phyloP scores from a whole-genome alignment of 495 filamentous ascomycete species.

The Penicillium longicatenatum region DNA sequence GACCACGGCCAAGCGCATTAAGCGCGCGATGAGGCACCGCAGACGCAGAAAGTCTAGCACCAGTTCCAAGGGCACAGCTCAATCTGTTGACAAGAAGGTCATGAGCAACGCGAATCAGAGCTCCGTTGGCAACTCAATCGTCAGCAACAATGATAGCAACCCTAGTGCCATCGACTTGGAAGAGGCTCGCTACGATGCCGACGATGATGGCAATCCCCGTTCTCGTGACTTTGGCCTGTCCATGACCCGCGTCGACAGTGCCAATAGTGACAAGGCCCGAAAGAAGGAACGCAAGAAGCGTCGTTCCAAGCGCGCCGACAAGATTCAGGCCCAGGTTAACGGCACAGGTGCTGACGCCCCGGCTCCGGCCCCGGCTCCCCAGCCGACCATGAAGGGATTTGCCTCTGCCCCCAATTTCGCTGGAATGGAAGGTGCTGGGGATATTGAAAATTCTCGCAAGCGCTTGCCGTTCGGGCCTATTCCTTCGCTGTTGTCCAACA shows the following conservation, averaged over 20 bases:
- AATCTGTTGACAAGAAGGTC: constrained; percentile 28
- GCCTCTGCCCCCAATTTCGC: constrained; percentile 20
- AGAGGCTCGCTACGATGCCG: constrained; percentile 37
- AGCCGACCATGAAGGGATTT: constrained; percentile 18
- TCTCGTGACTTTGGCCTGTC: constrained; percentile 38
- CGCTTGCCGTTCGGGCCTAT: constrained; percentile 51
- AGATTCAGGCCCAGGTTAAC: not conserved
- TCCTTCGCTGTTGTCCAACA: constrained; percentile 64
- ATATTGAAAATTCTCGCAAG: constrained; percentile 25
- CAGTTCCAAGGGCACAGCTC: constrained; percentile 62
- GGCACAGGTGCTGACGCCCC: not conserved
- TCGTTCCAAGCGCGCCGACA: constrained; percentile 18
- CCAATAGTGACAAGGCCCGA: constrained; percentile 22
- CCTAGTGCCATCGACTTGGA: constrained; percentile 37
- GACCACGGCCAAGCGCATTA: constrained; percentile 73
- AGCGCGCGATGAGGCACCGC: constrained; percentile 65
- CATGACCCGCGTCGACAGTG: constrained; percentile 14
- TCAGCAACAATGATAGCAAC: constrained; percentile 38
- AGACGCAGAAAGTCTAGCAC: constrained; percentile 73
- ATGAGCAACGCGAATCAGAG: constrained; percentile 28
- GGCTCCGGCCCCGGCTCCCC: not conserved
- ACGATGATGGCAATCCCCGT: constrained; percentile 23
- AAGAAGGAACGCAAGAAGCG: constrained; percentile 41
- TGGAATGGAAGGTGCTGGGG: constrained; percentile 11
- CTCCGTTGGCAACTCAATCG: constrained; percentile 30